Base-by-base conservation (phyloP, 208 protist genomes). In the Acanthamoeba healyi region DNA sequence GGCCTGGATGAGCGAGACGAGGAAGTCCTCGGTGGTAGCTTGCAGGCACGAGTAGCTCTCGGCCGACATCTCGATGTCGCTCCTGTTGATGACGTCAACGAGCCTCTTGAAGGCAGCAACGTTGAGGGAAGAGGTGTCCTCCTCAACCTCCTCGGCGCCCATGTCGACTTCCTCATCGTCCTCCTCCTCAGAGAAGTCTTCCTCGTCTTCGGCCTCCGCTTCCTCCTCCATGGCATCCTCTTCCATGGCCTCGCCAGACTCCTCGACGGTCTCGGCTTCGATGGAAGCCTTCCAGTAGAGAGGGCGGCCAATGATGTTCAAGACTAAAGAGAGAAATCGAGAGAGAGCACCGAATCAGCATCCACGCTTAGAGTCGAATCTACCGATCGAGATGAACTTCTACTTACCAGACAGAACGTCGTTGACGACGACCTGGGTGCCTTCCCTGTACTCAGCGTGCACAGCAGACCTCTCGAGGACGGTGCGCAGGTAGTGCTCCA, bases 1-100 rank as follows among this genome's bases (percentile, higher is more conserved):
- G 2, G 82, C 82, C 54, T 90, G 54, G 26, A 90, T 29, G 34
- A 90, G 82, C 5, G 46, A 70, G 34, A 49, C 38, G 54, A 90
- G 44, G 82, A 72, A 90, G 54, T 90, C 82, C 54, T 90, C 82
- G 82, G 54, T 90, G 29, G 82, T 72, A 36, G 82, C 46, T 54
- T 72, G 46, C 51, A 90, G 32, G 56, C 29, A 36, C 12, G 82
- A 3, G 56, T 90, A 90, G 82, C 51, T 70, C 51, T 90, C 82
- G 54, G 32, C 12, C 22, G 56, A 72, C 12, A 70, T 12, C 34
- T 72, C 46, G 32, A 7, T 14, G 9, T 67, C 82, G 51, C 82
- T 70, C 32, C 54, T 32, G 54, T 90, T 90, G 51, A 56, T 67
- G 7, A 90, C 82, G 26, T 90, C 82, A 22, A 90, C 82, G 24